These are phyloP conservation scores for Ceratocystis huliohia DNA, from an alignment of 2,329 filamentous ascomycete species.

Conservation along the genomic window DNA sequence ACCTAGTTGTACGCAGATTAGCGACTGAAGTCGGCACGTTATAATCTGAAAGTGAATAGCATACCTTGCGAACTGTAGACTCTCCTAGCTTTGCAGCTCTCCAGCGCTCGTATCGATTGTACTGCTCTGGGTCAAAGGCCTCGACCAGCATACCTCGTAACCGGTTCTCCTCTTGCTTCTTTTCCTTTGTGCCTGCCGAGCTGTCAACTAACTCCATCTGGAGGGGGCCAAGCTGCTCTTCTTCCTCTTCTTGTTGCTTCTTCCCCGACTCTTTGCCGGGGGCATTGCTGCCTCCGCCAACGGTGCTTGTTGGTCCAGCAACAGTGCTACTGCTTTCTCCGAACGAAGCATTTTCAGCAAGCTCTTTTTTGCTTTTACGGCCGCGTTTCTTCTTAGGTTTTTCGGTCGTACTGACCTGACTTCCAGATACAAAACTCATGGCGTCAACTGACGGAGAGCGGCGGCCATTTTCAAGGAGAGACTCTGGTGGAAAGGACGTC, in stretches of 20 bases:
- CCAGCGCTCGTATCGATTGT: conserved; percentile 58
- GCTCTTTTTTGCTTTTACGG: conserved; percentile 46
- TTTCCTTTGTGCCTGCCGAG: conserved; percentile 51
- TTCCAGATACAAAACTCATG: conserved; percentile 48
- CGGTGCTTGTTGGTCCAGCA: conserved; percentile 30
- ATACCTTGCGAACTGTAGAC: conserved; percentile 53
- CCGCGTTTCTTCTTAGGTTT: conserved; percentile 46
- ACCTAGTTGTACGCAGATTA: conserved; percentile 34
- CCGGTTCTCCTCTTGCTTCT: conserved; percentile 49
- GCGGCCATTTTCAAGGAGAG: conserved; percentile 23
- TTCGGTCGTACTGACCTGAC: conserved; percentile 38
- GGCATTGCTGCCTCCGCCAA: conserved; percentile 34
- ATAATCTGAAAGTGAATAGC: conserved; percentile 23
- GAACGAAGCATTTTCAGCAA: conserved; percentile 33
- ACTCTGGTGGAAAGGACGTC: conserved; percentile 63
- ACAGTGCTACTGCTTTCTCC: conserved; percentile 34
- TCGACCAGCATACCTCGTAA: conserved; percentile 49
- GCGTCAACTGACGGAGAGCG: conserved; percentile 55
- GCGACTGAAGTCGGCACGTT: conserved; percentile 10
- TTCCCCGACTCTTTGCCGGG: conserved; percentile 32
- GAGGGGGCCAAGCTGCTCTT: conserved; percentile 33
- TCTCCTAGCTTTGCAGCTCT: conserved; percentile 56
- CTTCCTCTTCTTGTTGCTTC: conserved; percentile 45
- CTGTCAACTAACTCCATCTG: conserved; percentile 44
- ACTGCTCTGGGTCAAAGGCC: conserved; percentile 53